Conservation (phyloP, 2,329 filamentous ascomycete genomes). For the Penicillium sp. region DNA sequence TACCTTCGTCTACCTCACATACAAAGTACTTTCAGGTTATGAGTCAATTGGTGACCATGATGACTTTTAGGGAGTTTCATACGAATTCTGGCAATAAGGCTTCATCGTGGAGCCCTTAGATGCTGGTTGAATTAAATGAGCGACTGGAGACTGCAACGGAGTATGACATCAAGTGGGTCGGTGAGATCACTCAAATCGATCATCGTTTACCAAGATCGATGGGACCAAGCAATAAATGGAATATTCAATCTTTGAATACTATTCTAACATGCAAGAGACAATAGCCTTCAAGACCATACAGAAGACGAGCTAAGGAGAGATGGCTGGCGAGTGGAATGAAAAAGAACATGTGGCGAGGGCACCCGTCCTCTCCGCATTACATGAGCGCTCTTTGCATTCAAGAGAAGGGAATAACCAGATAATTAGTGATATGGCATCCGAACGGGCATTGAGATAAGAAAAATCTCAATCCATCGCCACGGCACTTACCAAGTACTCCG, state of each 20-base stretch:
- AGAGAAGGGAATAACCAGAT: neutral
- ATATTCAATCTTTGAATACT: neutral
- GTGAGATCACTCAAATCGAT: constrained; percentile 5
- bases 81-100: neutral
- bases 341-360: neutral
- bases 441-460: neutral
- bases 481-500: neutral
- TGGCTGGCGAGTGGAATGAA: neutral
- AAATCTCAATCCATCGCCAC: neutral
- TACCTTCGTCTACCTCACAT: neutral
- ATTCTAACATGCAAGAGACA: neutral
- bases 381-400: neutral
- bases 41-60: neutral
- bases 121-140: neutral
- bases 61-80: neutral
- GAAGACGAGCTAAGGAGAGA: neutral
- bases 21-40: neutral
- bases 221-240: too few relatives aligned
- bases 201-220: neutral
- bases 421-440: neutral
- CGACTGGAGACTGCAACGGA: neutral
- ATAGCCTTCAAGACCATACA: neutral
- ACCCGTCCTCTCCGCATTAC: neutral
- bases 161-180: constrained; percentile 27
- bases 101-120: neutral